Evolutionary conservation across 116 monocot species (phyloP).

Genomic region (Posidonia oceanica): DNA sequence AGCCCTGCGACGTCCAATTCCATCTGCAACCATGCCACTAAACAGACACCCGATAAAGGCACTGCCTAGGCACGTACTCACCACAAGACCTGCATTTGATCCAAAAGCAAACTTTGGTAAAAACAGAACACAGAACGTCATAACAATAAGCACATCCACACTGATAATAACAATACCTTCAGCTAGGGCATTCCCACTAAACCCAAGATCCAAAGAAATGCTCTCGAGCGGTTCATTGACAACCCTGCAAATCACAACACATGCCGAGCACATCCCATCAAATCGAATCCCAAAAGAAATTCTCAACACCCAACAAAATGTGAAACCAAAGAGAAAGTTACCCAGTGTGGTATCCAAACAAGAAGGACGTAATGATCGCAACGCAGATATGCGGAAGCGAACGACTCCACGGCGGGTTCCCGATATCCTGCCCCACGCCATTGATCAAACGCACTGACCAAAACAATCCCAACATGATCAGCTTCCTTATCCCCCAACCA

Average conservation of each 20-base stretch:
- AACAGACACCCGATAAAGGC: slow-evolving; percentile 86
- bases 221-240: slow-evolving; percentile 95
- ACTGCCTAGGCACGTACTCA: slow-evolving; percentile 90
- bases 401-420: slow-evolving; percentile 55
- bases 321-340: slow-evolving; percentile 10
- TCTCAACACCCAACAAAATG: too few species aligned
- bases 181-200: slow-evolving; percentile 71
- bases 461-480: not conserved
- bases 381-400: slow-evolving; percentile 83
- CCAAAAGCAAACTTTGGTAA: not conserved
- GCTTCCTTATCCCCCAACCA: too few species aligned
- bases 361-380: slow-evolving; percentile 81
- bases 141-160: not conserved
- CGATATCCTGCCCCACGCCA: slow-evolving; percentile 21
- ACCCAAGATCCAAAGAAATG: slow-evolving; percentile 83
- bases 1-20: slow-evolving; percentile 79
- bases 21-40: slow-evolving; percentile 93
- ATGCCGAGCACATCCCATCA: too few species aligned
- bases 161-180: slow-evolving; percentile 47
- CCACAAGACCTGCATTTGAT: slow-evolving; percentile 68
- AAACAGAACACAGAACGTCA: not conserved
- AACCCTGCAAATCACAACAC: slow-evolving; percentile 36
- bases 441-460: slow-evolving; percentile 20
- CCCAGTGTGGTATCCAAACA: slow-evolving; percentile 95
- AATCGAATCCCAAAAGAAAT: too few species aligned